Evolutionary conservation across 2,329 filamentous ascomycete genomes (phyloP).

Genomic region (Cladosporium sphaerospermum): DNA sequence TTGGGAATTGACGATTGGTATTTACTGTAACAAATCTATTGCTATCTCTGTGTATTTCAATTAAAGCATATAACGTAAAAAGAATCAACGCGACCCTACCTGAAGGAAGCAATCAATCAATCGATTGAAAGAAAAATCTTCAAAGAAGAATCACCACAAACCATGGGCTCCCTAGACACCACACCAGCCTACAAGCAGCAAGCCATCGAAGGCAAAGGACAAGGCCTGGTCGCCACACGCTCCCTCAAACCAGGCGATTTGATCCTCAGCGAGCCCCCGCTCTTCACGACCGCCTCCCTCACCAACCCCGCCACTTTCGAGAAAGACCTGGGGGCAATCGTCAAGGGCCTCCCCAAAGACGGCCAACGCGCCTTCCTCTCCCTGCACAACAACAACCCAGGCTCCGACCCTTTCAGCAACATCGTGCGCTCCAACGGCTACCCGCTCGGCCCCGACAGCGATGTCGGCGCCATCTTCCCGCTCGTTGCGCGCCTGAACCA

Average conservation of each 20-base stretch:
- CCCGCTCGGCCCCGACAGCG: constrained; percentile 23
- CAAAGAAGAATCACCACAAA: not conserved
- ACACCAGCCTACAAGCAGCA: constrained; percentile 12
- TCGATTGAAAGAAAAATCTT: not conserved
- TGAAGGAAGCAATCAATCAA: too few species aligned
- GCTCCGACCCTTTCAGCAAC: constrained; percentile 23
- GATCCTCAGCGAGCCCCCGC: constrained; percentile 35
- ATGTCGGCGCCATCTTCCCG: constrained; percentile 30
- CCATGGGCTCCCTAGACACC: not conserved
- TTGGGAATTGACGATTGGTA: too few species aligned
- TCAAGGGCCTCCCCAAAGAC: constrained; percentile 22
- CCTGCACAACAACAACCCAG: constrained; percentile 27
- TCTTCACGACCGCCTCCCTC: constrained; percentile 29
- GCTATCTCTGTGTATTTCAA: too few species aligned
- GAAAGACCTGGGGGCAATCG: constrained; percentile 18
- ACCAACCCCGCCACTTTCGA: constrained; percentile 17
- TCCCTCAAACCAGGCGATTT: constrained; percentile 35
- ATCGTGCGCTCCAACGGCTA: constrained; percentile 31
- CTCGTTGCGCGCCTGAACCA: constrained; percentile 34
- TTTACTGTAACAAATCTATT: too few species aligned
- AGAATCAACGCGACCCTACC: too few species aligned
- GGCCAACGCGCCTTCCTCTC: constrained; percentile 27
- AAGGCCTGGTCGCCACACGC: constrained; percentile 34
- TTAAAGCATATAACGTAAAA: too few species aligned
- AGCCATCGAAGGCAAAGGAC: constrained; percentile 31